Evolutionary conservation across 2,329 filamentous ascomycete species (phyloP).

Genomic region (Trichoderma breve): DNA sequence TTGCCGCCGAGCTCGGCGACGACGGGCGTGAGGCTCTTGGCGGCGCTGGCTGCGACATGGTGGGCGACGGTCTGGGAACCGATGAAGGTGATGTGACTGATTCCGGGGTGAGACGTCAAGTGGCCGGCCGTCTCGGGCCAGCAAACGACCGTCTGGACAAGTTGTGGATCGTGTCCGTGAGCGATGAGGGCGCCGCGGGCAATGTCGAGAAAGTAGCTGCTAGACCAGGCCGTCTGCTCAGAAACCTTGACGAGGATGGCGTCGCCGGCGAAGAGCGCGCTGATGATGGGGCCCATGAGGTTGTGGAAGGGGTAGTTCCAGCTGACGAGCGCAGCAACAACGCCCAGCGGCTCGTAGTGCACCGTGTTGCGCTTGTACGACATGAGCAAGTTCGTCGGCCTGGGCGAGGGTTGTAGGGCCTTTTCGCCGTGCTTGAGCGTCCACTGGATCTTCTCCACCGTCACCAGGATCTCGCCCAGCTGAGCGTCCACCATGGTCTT

Average conservation of each 20-base stretch:
- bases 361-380: conserved; percentile 92
- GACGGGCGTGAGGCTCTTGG: conserved; percentile 81
- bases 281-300: conserved; percentile 85
- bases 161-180: conserved; percentile 76
- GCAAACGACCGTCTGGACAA: conserved; percentile 83
- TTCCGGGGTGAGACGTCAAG: conserved; percentile 78
- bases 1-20: conserved; percentile 93
- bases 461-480: conserved; percentile 92
- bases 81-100: conserved; percentile 94
- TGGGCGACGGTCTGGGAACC: conserved; percentile 85
- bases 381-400: conserved; percentile 91
- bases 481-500: conserved; percentile 95
- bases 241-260: conserved; percentile 90
- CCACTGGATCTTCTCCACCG: conserved; percentile 91
- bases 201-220: conserved; percentile 76
- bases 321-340: conserved; percentile 87
- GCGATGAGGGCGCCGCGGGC: conserved; percentile 74
- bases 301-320: conserved; percentile 99
- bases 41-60: conserved; percentile 81
- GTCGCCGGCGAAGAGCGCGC: conserved; percentile 86
- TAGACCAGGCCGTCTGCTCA: conserved; percentile 94
- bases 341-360: conserved; percentile 85
- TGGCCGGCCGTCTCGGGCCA: conserved; percentile 80
- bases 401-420: conserved; percentile 66
- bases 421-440: conserved; percentile 86